Evolutionary conservation across 2,329 filamentous ascomycete species (phyloP), one percentile per base, ranked within the genome.

Genomic region (Fusarium pininemorale): DNA sequence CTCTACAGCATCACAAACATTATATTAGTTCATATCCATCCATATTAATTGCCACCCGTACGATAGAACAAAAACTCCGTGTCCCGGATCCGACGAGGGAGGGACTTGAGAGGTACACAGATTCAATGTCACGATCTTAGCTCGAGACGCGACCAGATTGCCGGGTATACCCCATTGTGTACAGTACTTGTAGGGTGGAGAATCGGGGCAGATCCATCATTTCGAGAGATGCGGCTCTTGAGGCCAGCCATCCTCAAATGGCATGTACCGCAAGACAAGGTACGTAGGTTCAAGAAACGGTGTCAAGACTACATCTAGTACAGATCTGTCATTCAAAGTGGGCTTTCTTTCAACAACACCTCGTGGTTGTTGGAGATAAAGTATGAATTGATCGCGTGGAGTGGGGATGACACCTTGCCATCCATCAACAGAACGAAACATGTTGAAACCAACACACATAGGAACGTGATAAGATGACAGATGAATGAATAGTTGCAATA

Each of bases 121-220:
- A 51, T 57, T 69, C 41, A 72, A 78, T 63, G 77, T 78, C 75
- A 79, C 77, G 75, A 79, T 78, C 75, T 78, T 78, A 78, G 77
- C 77, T 78, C 69, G 63, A 72, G 65, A 64, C 70, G 70, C 63
- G 70, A 66, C 75, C 77, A 77, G 75, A 70, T 72, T 75, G 74
- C 69, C 73, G 77, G 75, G 77, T 79, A 60, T 68, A 78, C 77
- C 76, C 67, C 60, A 63, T 77, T 74, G 75, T 71, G 77, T 78
- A 77, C 74, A 69, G 67, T 70, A 70, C 66, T 60, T 65, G 39
- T 62, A 53, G 67, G 58, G 77, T 78, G 77, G 77, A 78, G 77
- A 77, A 77, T 75, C 48, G 75, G 64, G 70, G 70, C 75, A 78
- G 75, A 75, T 78, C 77, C 66, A 73, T 74, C 72, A 71, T 61